Evolutionary conservation across 768 basidiomycete species (phyloP).

Genomic region (Cystofilobasidium bisporidii): DNA sequence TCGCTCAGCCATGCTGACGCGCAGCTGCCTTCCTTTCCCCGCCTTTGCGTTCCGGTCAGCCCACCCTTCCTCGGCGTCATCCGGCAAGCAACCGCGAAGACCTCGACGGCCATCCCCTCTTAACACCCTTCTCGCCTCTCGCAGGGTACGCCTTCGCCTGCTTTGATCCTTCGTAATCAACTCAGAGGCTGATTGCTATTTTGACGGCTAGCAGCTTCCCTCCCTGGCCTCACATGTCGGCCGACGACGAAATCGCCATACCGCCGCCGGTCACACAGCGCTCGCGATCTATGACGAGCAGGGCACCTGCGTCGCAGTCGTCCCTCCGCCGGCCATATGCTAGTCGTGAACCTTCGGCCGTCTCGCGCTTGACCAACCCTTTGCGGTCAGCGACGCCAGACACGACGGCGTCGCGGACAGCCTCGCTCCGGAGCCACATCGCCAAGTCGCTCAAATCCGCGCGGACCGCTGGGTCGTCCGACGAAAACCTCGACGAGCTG

Average conservation of each 20-base stretch:
- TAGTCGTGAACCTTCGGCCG: not conserved
- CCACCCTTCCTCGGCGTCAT: no score
- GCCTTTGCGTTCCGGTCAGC: no score
- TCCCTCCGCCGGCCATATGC: not conserved
- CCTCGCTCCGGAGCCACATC: not conserved
- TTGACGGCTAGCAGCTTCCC: no score
- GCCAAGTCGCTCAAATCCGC: not conserved
- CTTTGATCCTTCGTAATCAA: no score
- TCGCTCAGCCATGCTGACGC: no score
- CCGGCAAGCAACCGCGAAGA: no score
- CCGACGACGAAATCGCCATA: not conserved
- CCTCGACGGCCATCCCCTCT: no score
- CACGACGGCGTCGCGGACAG: not conserved
- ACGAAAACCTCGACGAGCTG: not conserved
- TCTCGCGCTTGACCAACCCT: not conserved
- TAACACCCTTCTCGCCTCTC: no score
- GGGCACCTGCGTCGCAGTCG: not conserved
- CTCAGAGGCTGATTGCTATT: no score
- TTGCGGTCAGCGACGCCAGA: not conserved
- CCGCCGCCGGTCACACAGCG: not conserved
- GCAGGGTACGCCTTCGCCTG: no score
- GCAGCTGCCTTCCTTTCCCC: no score
- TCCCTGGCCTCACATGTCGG: not conserved
- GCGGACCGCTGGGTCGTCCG: not conserved
- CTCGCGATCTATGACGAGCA: not conserved